Conservation (phyloP, 179 eudicot species). For the Beta macrorhiza region DNA sequence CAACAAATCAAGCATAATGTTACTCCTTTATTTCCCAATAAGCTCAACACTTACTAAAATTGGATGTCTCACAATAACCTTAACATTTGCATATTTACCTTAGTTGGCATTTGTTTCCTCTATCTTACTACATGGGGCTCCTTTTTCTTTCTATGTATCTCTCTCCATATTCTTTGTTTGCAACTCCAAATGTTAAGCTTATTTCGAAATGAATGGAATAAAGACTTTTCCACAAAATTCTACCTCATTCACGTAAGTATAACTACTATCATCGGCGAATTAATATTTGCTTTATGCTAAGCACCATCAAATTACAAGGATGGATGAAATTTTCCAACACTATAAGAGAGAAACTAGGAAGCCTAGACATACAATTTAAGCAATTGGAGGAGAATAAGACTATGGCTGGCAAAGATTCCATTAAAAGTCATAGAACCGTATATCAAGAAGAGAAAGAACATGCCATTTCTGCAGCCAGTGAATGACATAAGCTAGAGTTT, state of each 20-base stretch:
- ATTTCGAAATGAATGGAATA: too few species aligned
- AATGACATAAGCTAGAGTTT: not conserved
- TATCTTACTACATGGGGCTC: too few species aligned
- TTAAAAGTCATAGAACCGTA: not conserved
- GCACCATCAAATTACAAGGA: not conserved
- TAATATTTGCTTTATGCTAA: not conserved
- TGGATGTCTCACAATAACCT: too few species aligned
- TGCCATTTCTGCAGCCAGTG: not conserved
- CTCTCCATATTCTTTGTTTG: too few species aligned
- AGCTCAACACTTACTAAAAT: too few species aligned
- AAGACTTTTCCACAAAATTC: not conserved
- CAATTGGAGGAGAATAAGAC: not conserved
- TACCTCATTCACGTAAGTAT: not conserved
- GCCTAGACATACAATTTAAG: not conserved
- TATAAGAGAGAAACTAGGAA: not conserved
- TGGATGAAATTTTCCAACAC: not conserved
- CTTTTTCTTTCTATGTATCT: too few species aligned
- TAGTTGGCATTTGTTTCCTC: too few species aligned
- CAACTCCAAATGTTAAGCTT: too few species aligned
- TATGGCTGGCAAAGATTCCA: not conserved
- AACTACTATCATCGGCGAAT: not conserved
- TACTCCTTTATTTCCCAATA: too few species aligned
- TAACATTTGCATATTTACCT: too few species aligned
- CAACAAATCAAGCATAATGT: too few species aligned
- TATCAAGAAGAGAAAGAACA: not conserved